phyloP scores from a whole-genome alignment of 768 basidiomycete genomes.

The Piloderma croceum region DNA sequence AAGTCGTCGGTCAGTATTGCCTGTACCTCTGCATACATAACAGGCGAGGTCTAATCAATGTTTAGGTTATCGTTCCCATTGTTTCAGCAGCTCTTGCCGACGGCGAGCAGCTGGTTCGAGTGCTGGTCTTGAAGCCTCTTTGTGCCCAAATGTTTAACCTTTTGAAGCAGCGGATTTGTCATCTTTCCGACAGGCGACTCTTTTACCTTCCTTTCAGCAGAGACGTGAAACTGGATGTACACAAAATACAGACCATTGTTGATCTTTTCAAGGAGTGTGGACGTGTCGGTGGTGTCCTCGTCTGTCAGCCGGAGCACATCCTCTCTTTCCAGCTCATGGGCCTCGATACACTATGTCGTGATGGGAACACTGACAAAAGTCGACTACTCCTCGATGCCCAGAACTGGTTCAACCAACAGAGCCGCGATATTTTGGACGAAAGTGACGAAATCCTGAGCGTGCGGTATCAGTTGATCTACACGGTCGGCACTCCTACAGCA shows the following conservation, averaged over 20 bases:
- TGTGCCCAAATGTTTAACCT: slow-evolving; percentile 23
- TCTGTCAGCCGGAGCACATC: slow-evolving; percentile 28
- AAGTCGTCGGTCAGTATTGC: slow-evolving; percentile 24
- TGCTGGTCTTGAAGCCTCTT: slow-evolving; percentile 26
- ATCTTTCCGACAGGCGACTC: slow-evolving; percentile 21
- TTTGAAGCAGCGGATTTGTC: slow-evolving; percentile 17
- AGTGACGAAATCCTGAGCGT: slow-evolving; percentile 27
- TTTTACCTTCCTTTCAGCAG: slow-evolving; percentile 21
- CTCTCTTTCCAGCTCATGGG: slow-evolving; percentile 24
- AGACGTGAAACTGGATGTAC: not conserved
- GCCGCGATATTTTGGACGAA: slow-evolving; percentile 21
- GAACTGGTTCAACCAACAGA: slow-evolving; percentile 13
- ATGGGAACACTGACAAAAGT: not conserved
- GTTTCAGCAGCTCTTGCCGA: slow-evolving; percentile 17
- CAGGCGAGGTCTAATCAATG: no score
- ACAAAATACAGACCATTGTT: slow-evolving; percentile 1
- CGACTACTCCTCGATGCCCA: slow-evolving; percentile 9
- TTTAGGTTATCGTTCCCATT: slow-evolving; percentile 19
- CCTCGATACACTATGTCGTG: slow-evolving; percentile 8
- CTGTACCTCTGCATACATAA: no score
- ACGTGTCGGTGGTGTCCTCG: slow-evolving; percentile 17
- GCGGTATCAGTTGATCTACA: slow-evolving; percentile 34
- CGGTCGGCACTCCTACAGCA: slow-evolving; percentile 23
- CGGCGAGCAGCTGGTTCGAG: slow-evolving; percentile 20
- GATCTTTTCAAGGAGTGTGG: slow-evolving; percentile 13